These are phyloP conservation scores for Closterium sp. DNA, from an alignment of 139 green algal genomes.

Conservation along the genomic window DNA sequence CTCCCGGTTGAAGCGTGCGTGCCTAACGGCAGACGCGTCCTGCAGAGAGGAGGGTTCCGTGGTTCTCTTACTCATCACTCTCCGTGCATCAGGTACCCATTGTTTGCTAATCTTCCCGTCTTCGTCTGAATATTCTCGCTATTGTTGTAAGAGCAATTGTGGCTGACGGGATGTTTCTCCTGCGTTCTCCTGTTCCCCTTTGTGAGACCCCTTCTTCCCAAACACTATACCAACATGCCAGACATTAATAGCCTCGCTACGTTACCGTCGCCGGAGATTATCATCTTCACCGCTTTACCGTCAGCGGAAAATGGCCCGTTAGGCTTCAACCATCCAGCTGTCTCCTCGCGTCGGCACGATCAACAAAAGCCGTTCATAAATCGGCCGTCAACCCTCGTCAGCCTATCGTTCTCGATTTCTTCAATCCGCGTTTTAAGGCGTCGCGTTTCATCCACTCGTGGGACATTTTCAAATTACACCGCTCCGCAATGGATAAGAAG, in stretches of 20 bases:
- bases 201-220: neutral
- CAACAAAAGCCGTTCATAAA: too few species aligned
- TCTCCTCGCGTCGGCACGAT: too few species aligned
- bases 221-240: neutral
- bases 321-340: too few species aligned
- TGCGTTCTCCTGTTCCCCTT: neutral
- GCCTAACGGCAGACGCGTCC: neutral
- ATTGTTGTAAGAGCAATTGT: neutral
- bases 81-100: neutral
- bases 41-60: neutral
- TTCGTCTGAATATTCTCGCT: neutral
- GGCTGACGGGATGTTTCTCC: neutral
- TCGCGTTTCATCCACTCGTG: neutral
- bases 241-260: neutral
- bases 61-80: neutral
- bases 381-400: too few species aligned
- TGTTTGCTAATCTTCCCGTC: neutral
- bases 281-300: too few species aligned
- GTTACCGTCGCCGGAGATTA: neutral
- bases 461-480: neutral
- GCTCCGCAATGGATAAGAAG: neutral
- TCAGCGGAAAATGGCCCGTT: too few species aligned
- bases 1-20: neutral
- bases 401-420: neutral
- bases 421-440: neutral